These are phyloP conservation scores for Cystobasidium tubakii DNA, from an alignment of 768 basidiomycete genomes.

Conservation along the genomic window DNA sequence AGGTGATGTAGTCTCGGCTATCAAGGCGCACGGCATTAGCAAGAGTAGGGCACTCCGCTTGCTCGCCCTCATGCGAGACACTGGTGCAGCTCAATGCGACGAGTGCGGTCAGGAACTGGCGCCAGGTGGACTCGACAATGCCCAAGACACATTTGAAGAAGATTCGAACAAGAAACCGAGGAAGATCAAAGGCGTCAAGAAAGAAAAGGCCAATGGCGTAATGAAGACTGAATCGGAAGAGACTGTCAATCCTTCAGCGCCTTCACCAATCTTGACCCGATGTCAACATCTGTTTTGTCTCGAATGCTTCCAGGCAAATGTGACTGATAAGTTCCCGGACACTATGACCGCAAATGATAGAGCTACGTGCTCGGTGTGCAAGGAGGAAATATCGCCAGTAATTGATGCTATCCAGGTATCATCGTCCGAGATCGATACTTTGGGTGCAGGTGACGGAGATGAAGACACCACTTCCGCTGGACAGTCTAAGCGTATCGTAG, in stretches of 20 bases:
- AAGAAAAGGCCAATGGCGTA: not conserved
- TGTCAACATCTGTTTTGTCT: conserved; percentile 93
- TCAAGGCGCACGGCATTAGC: conserved; percentile 72
- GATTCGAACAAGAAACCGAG: conserved; percentile 19
- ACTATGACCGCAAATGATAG: conserved; percentile 58
- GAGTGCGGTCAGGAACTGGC: conserved; percentile 78
- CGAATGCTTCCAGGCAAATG: conserved; percentile 71
- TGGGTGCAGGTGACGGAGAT: conserved; percentile 48
- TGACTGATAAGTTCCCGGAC: conserved; percentile 70
- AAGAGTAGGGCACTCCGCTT: conserved; percentile 67
- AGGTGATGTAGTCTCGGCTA: conserved; percentile 70
- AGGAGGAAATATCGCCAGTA: conserved; percentile 58
- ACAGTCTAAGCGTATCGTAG: conserved; percentile 54
- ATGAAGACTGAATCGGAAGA: conserved; percentile 39
- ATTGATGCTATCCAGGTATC: conserved; percentile 77
- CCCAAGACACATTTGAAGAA: conserved; percentile 34
- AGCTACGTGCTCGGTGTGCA: conserved; percentile 72
- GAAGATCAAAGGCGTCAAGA: conserved; percentile 19
- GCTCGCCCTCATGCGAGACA: conserved; percentile 75
- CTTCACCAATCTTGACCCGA: conserved; percentile 67
- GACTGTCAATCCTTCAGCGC: conserved; percentile 21
- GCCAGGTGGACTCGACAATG: conserved; percentile 43
- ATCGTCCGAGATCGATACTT: conserved; percentile 54
- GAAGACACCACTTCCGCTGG: conserved; percentile 60
- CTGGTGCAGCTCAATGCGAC: conserved; percentile 78